Base-by-base conservation (phyloP, 306 rosid genomes). In the Lithocarpus polystachyus region DNA sequence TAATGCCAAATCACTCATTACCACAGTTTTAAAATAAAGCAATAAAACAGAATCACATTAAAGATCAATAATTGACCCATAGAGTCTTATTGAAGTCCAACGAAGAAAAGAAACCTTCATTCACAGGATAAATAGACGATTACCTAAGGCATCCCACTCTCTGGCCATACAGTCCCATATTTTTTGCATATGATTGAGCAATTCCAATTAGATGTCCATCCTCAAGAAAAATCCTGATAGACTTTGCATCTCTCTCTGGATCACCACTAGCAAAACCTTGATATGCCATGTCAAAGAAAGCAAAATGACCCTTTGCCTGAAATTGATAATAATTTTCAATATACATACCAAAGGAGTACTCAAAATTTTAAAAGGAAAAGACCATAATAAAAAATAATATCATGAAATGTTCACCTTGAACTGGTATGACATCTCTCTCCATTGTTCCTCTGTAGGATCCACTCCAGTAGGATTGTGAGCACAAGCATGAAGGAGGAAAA, bases 261-360 rank as follows among this genome's bases (percentile, higher is more conserved):
- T 86, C 80, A 51, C 99, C 99, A 75, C 98, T 95, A n/a, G 99
- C 99, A 89, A 95, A 95, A 82, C 99, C 99, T 95, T 95, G 99
- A 82, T 91, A 95, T 75, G 99, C 99, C 98, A 92, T 92, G 90
- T 95, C 99, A 84, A 95, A 95, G 84, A 95, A 88, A 77, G 99
- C 85, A 81, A 92, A 91, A 87, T 92, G 99, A 68, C 93, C 94
- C 82, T 93, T 95, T 55, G 82, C 90, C 99, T 95, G 91, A 67
- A 85, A 90, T 65, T 31, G 77, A 72, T 76, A 29, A 73, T 22
- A 60, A 62, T 70, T 75, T 54, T 54, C 51, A 73, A 43, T 2
- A 60, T 54, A 75, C 73, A 79, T 40, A 71, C 20, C 45, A 48
- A 72, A 48, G 48, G 29, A n/a, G 52, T 17, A 28, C 28, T 45